A percentile compares a stretch with the other conserved stretches of the same genome.
Evolutionary conservation across 139 green algal genomes (phyloP).

Genomic region (Tetraselmis striata): DNA sequence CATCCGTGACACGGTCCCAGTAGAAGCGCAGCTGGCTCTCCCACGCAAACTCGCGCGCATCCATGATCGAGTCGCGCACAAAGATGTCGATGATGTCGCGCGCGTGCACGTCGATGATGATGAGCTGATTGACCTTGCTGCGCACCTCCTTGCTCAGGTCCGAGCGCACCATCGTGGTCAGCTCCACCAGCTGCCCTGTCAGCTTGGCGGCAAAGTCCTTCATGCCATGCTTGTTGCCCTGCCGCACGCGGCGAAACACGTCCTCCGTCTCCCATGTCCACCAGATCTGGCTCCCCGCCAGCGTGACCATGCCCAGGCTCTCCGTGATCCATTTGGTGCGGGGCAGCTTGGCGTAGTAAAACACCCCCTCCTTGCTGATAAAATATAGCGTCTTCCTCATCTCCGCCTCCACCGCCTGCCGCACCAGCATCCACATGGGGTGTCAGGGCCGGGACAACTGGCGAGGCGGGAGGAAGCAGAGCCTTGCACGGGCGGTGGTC

Average conservation of each 20-base stretch:
- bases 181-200: constrained; percentile 62
- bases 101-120: constrained; percentile 84
- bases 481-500: too few relatives aligned
- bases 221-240: constrained; percentile 78
- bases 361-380: constrained; percentile 72
- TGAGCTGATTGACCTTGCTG: constrained; percentile 80
- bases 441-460: too few relatives aligned
- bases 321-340: constrained; percentile 73
- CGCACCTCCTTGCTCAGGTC: constrained; percentile 57
- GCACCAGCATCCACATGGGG: too few relatives aligned
- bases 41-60: constrained; percentile 79
- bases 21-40: constrained; percentile 78
- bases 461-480: too few relatives aligned
- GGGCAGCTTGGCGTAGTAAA: constrained; percentile 56
- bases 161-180: constrained; percentile 71
- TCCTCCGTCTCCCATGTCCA: constrained; percentile 89
- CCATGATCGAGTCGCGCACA: constrained; percentile 71
- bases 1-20: constrained; percentile 62
- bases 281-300: constrained; percentile 80
- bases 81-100: constrained; percentile 81
- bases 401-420: constrained; percentile 57
- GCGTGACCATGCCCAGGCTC: constrained; percentile 80
- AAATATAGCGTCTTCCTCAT: constrained; percentile 69
- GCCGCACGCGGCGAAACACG: constrained; percentile 60
- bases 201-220: constrained; percentile 72